A percentile compares a stretch with the other conserved stretches of the same genome.
Evolutionary conservation across 495 filamentous ascomycete genomes (phyloP).

Genomic region (Cercophora sp.): DNA sequence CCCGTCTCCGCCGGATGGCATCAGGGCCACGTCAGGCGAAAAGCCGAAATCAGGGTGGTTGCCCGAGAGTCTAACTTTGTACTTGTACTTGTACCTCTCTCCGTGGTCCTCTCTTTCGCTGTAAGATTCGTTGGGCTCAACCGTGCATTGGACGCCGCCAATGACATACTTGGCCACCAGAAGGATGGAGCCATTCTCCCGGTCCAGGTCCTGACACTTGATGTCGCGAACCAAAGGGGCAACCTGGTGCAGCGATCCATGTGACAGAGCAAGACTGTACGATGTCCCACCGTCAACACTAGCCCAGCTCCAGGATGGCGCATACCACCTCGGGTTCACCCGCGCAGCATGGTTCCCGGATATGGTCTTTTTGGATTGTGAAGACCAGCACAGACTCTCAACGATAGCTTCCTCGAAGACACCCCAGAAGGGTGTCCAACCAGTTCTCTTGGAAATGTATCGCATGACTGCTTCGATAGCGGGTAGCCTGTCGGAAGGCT

Average conservation of each 20-base stretch:
- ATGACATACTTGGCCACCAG: not conserved
- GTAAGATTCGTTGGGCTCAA: not conserved
- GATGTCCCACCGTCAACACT: conserved; percentile 7
- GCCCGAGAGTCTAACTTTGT: not conserved
- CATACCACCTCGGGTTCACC: conserved; percentile 7
- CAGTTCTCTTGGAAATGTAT: not conserved
- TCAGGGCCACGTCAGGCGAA: not conserved
- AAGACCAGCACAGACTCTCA: conserved; percentile 6
- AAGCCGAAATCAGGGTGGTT: not conserved
- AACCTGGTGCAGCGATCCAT: not conserved
- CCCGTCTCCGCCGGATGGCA: not conserved
- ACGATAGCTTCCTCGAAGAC: conserved; percentile 1
- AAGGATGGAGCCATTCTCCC: not conserved
- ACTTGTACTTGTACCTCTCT: not conserved
- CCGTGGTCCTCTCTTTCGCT: not conserved
- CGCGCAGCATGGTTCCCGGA: not conserved
- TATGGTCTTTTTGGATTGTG: not conserved
- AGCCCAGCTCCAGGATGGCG: conserved; percentile 13
- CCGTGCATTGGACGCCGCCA: not conserved
- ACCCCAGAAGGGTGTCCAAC: conserved; percentile 8
- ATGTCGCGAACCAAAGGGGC: conserved; percentile 3
- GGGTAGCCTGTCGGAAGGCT: conserved; percentile 10
- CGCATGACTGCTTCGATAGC: conserved; percentile 8
- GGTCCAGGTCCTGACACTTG: not conserved
- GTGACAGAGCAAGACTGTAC: not conserved